Base-by-base conservation (phyloP, 2,329 filamentous ascomycete genomes). In the Pestalotiopsis sp. region DNA sequence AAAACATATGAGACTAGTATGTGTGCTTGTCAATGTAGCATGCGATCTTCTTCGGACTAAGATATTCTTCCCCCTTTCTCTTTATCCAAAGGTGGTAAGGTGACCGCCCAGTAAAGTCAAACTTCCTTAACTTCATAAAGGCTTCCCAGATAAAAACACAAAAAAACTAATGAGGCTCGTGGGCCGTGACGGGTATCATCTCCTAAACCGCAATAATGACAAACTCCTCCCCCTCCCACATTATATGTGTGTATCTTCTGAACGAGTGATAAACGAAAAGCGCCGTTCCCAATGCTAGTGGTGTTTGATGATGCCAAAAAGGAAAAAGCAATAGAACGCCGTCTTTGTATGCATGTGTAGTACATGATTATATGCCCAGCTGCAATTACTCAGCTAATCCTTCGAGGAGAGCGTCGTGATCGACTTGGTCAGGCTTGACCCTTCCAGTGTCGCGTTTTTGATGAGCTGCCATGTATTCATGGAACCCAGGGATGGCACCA, bases 401-500 rank as follows among this genome's bases (percentile, higher is more conserved):
- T 74, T 92, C 90, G 70, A 82, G 83, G 73, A 94, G 76, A 9
- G 90, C 87, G 57, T 88, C 85, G 45, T 84, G 83, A 75, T 93
- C 89, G 25, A 93, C 78, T 1, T 79, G 80, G 31, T 87, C 85
- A 0, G 91, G 83, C 17, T 87, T 85, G 12, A 92, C 86, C 69
- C 86, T 86, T 45, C 85, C 84, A 2, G 88, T 86, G 1, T 87
- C 82, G 45, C 78, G 84, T 78, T 81, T 87, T 75, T 79, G 87
- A 79, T 81, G 87, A 75, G 80, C 80, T 2, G 83, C 81, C 79
- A 85, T 84, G 72, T 86, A 89, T 67, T 87, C 84, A 31, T 89
- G 84, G 72, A 95, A 92, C 0, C 93, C 93, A 0, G 92, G 89
- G 58, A 96, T 91, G 0, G 89, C 85, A 0, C 93, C 93, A 1